phyloP scores from a whole-genome alignment of 805 yeast species.

The Candida chauliodis region DNA sequence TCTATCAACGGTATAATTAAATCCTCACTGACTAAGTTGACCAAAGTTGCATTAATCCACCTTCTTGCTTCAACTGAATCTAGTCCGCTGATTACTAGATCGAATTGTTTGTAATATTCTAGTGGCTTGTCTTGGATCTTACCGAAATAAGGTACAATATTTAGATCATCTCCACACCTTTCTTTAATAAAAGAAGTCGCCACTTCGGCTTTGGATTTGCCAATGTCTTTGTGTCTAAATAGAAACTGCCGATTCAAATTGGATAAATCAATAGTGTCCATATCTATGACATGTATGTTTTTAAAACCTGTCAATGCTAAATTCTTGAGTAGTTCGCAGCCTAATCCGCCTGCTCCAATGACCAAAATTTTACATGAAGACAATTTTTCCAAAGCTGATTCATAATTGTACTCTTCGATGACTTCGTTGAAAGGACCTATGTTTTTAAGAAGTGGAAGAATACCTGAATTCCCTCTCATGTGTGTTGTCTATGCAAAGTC shows the following conservation, averaged over 20 bases:
- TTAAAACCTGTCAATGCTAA: constrained; percentile 67
- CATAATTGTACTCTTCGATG: constrained; percentile 28
- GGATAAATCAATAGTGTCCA: constrained; percentile 79
- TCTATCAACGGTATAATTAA: constrained; percentile 59
- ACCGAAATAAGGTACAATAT: constrained; percentile 57
- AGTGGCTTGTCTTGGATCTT: constrained; percentile 57
- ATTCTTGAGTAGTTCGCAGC: constrained; percentile 76
- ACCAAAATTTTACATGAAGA: constrained; percentile 30
- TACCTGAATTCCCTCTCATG: constrained; percentile 20
- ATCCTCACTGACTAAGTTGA: constrained; percentile 55
- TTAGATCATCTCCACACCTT: constrained; percentile 39
- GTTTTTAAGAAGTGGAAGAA: constrained; percentile 15
- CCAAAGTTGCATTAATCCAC: constrained; percentile 74
- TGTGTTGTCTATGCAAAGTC: too few relatives aligned
- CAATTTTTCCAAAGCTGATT: constrained; percentile 21
- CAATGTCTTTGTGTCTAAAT: constrained; percentile 59
- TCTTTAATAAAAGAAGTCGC: constrained; percentile 56
- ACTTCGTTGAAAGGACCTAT: constrained; percentile 41
- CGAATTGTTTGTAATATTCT: constrained; percentile 64
- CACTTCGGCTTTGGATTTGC: constrained; percentile 60
- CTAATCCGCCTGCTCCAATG: constrained; percentile 82
- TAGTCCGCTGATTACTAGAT: constrained; percentile 77
- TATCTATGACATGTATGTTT: constrained; percentile 66
- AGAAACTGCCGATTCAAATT: constrained; percentile 75
- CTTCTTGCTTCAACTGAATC: constrained; percentile 89